Base-by-base conservation (phyloP, 805 yeast species). In the Candida piceae region DNA sequence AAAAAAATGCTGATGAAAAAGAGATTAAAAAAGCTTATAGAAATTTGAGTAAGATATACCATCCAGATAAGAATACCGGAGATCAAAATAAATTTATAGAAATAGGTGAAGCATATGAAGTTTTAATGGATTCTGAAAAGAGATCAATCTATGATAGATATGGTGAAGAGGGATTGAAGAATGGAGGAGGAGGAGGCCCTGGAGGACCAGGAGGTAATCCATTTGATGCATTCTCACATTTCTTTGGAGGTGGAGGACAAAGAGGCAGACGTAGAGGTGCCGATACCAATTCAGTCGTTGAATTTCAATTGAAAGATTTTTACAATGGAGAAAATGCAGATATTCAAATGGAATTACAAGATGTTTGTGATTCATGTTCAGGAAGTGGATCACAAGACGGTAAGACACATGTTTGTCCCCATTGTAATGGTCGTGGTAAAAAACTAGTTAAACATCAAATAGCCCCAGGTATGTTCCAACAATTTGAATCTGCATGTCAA, bases 61-160 rank as follows among this genome's bases (percentile, higher is more conserved):
- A 90, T 55, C 98, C 98, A 2, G 98, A 90, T 62, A 90, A 90
- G 64, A 93, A 90, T 57, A 80, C 83, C 5, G 83, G 81, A 6
- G 76, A 81, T 49, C 88, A 85, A 46, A 80, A 83, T 34, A 80
- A 76, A 62, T 93, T 89, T 58, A 80, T 93, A 34, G 95, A 88
- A 60, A 74, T 93, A 20, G 95, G 95, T 12, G 95, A 84, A 53
- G 97, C 97, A 0, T 90, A 90, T 58, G 96, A 88, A 38, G 84
- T 87, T 10, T 69, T 88, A 43, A 72, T 77, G 46, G 86, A 87
- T 55, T 57, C 72, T 4, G 85, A 84, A 39, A 84, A 84, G 60
- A 72, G 82, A 41, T 51, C 67, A 19, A 67, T 77, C 10, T 89
- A 79, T 58, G 95, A 89, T 58, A 66, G 68, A 32, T 84, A 67